phyloP scores from a whole-genome alignment of 345 rosid species.

The Isatis tinctoria region DNA sequence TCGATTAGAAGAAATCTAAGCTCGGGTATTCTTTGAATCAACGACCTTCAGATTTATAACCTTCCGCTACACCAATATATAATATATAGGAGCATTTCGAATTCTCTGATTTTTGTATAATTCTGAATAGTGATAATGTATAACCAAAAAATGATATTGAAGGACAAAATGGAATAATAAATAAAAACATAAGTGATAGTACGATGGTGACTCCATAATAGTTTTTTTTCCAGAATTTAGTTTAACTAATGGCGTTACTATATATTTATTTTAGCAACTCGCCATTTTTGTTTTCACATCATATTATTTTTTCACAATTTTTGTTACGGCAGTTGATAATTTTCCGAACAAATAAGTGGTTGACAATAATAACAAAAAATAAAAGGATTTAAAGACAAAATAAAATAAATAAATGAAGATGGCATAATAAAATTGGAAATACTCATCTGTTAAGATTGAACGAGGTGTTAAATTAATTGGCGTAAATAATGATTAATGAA shows the following conservation, averaged over 20 bases:
- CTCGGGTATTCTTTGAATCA: too few relatives aligned
- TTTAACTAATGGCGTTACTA: background rate
- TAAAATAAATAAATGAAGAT: background rate
- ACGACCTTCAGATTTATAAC: too few relatives aligned
- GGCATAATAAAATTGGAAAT: background rate
- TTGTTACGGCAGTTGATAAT: background rate
- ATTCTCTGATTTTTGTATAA: background rate
- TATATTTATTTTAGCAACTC: background rate
- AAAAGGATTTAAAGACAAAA: background rate
- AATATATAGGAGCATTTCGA: background rate
- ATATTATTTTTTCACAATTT: background rate
- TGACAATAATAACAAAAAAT: background rate
- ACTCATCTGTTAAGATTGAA: background rate
- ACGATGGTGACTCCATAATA: background rate
- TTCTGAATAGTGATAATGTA: too few relatives aligned
- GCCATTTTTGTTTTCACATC: background rate
- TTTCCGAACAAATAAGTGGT: background rate
- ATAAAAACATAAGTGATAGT: background rate
- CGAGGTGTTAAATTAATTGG: background rate
- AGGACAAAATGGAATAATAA: background rate
- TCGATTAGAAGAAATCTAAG: too few relatives aligned
- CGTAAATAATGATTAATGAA: background rate
- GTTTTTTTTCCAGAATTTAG: background rate
- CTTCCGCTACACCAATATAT: too few relatives aligned
- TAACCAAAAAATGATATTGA: background rate